phyloP scores from a whole-genome alignment of 257 asterid species.

The Solanum paucissectum region DNA sequence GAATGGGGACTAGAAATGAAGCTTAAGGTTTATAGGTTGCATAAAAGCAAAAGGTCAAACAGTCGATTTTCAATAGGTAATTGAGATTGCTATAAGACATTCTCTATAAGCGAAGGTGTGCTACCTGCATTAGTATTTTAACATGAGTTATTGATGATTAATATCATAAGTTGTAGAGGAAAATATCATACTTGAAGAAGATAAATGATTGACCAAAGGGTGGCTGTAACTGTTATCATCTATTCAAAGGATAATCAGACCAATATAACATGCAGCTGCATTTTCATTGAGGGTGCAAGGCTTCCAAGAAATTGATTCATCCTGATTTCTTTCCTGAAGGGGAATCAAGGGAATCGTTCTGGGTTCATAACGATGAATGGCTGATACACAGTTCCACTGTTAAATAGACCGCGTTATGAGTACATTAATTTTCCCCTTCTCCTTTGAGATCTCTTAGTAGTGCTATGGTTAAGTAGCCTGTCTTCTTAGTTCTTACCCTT shows the following conservation, averaged over 20 bases:
- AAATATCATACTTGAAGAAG: not conserved
- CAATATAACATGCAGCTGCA: not conserved
- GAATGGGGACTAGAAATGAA: not conserved
- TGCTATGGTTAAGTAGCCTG: not conserved
- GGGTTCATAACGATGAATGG: not conserved
- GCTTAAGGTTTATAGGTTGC: not conserved
- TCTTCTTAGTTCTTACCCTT: not conserved
- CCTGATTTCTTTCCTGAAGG: not conserved
- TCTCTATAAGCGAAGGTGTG: not conserved
- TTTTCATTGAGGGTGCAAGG: not conserved
- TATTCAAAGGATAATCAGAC: not conserved
- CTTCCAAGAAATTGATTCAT: not conserved
- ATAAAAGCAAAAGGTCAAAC: not conserved
- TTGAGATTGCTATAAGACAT: not conserved
- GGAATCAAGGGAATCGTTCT: not conserved
- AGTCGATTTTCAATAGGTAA: not conserved
- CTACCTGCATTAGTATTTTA: not conserved
- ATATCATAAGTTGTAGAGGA: not conserved
- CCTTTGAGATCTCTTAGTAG: not conserved
- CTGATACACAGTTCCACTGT: not conserved
- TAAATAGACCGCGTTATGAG: not conserved
- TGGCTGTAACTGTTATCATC: not conserved
- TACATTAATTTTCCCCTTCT: not conserved
- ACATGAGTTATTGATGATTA: not conserved
- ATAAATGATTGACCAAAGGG: not conserved